Evolutionary conservation across 73 alveolate species (phyloP).

Genomic region (Paramecium caudatum): DNA sequence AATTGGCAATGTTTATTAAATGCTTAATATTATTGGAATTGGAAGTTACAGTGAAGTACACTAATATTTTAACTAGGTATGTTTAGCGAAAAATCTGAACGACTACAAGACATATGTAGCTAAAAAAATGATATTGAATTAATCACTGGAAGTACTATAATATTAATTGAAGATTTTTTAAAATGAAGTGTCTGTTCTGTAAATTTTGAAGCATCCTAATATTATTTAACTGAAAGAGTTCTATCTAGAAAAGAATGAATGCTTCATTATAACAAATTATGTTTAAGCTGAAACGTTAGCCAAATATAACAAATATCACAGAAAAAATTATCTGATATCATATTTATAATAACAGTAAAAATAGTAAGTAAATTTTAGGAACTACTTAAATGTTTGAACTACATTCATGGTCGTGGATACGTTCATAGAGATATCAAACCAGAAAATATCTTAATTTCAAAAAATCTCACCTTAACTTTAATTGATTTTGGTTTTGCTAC

Average conservation of each 20-base stretch:
- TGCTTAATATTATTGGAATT: not conserved
- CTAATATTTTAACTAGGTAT: not conserved
- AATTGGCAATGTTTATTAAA: not conserved
- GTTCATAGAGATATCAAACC: constrained; percentile 73
- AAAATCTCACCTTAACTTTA: not conserved
- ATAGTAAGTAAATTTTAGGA: not conserved
- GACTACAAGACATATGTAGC: not conserved
- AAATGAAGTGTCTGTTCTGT: not conserved
- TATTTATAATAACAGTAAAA: not conserved
- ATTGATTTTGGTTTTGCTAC: constrained; percentile 61
- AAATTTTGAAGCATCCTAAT: not conserved
- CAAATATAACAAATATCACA: not conserved
- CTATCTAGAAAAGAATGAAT: not conserved
- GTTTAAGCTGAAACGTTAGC: not conserved
- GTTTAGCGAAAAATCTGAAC: not conserved
- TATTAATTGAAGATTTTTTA: not conserved
- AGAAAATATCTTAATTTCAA: constrained; percentile 48
- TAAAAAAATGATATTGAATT: not conserved
- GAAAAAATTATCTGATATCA: not conserved
- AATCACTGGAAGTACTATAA: not conserved
- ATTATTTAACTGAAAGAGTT: constrained; percentile 21
- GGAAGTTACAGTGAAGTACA: constrained; percentile 39
- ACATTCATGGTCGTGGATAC: constrained; percentile 59
- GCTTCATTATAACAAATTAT: not conserved
- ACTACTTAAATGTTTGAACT: constrained; percentile 1